phyloP scores from a whole-genome alignment of 2,329 filamentous ascomycete genomes.

The Sphaerostilbella broomeana region DNA sequence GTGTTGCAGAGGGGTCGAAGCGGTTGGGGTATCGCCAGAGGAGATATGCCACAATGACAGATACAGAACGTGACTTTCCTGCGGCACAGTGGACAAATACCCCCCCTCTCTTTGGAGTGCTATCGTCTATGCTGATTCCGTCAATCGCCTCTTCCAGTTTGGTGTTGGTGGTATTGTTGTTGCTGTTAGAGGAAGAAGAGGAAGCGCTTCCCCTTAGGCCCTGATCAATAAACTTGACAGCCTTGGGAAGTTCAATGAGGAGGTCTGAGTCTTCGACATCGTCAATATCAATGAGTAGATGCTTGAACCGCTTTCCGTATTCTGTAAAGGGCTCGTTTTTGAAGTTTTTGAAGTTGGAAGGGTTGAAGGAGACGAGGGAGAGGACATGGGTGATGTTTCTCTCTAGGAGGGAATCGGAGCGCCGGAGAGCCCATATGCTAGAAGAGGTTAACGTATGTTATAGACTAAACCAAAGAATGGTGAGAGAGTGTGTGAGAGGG shows the following conservation, averaged over 20 bases:
- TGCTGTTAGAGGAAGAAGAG: constrained; percentile 5
- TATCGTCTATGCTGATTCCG: constrained; percentile 3
- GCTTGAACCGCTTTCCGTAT: constrained; percentile 54
- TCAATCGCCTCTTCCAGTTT: constrained; percentile 12
- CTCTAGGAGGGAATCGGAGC: constrained; percentile 61
- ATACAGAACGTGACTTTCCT: constrained; percentile 89
- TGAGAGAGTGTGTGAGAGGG: too few relatives aligned
- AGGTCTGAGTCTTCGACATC: constrained; percentile 88
- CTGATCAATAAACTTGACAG: constrained; percentile 76
- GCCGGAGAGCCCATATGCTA: constrained; percentile 73
- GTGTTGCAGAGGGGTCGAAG: constrained; percentile 33
- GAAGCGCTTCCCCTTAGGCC: constrained; percentile 44
- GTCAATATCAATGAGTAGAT: constrained; percentile 77
- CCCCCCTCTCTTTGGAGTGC: constrained; percentile 27
- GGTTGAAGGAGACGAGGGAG: constrained; percentile 63
- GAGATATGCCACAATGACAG: constrained; percentile 77
- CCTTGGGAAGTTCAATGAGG: constrained; percentile 68
- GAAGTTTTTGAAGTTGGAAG: constrained; percentile 34
- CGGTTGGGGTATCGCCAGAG: constrained; percentile 58
- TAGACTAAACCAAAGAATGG: too few relatives aligned
- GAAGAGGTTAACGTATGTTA: too few relatives aligned
- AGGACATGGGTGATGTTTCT: constrained; percentile 83
- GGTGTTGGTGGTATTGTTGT: neutral
- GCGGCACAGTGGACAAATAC: constrained; percentile 73
- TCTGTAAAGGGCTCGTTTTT: constrained; percentile 43